These are phyloP conservation scores for Fusarium anthophilum DNA, from an alignment of 2,329 filamentous ascomycete species.

Conservation along the genomic window DNA sequence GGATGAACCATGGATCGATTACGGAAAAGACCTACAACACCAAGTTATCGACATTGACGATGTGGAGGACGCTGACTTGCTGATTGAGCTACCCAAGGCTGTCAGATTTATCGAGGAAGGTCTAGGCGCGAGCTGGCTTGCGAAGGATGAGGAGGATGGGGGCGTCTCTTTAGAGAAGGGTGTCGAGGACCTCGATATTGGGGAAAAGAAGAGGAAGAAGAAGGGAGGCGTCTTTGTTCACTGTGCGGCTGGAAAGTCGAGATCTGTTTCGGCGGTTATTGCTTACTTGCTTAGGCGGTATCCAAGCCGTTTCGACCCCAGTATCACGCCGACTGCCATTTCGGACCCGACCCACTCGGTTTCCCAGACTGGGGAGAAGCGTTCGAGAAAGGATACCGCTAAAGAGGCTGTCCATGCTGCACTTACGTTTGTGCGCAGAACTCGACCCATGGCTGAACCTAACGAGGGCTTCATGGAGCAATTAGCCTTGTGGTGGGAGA, in stretches of 20 bases:
- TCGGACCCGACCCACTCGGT: constrained; percentile 25
- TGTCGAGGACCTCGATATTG: constrained; percentile 23
- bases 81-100: constrained; percentile 80
- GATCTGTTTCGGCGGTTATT: constrained; percentile 84
- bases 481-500: constrained; percentile 85
- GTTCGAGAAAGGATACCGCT: constrained; percentile 49
- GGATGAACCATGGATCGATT: constrained; percentile 58
- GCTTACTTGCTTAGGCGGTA: constrained; percentile 84
- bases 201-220: constrained; percentile 25
- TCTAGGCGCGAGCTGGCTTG: constrained; percentile 53
- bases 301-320: constrained; percentile 60
- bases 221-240: constrained; percentile 63
- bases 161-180: constrained; percentile 35
- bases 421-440: constrained; percentile 73
- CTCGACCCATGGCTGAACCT: constrained; percentile 82
- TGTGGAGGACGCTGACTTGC: constrained; percentile 85
- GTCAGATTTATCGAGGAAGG: constrained; percentile 86
- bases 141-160: constrained; percentile 23
- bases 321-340: constrained; percentile 45
- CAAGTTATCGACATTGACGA: constrained; percentile 88
- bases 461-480: constrained; percentile 94
- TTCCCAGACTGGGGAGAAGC: constrained; percentile 22
- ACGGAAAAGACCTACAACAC: constrained; percentile 72
- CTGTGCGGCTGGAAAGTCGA: constrained; percentile 96
- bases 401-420: constrained; percentile 66